phyloP scores from a whole-genome alignment of 768 basidiomycete species.

The Lactifluus rugatus region DNA sequence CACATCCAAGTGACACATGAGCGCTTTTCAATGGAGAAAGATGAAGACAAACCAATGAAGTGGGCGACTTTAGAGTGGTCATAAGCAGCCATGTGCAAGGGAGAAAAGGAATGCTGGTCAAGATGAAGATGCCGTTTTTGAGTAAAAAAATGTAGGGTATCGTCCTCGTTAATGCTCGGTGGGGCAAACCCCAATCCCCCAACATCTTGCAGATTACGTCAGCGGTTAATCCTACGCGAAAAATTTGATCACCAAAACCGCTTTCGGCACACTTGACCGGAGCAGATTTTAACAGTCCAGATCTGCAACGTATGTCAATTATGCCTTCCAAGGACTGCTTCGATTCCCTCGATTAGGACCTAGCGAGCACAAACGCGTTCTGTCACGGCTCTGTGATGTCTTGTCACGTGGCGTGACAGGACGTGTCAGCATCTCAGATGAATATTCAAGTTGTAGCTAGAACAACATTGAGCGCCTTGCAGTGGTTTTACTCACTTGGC shows the following conservation, averaged over 20 bases:
- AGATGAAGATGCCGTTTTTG: slow-evolving; percentile 4
- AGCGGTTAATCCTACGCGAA: neutral
- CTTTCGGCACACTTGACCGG: neutral
- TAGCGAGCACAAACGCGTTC: neutral
- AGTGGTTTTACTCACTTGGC: neutral
- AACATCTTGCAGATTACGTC: slow-evolving; percentile 17
- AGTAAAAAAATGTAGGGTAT: neutral
- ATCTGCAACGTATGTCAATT: neutral
- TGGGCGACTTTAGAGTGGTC: slow-evolving; percentile 55
- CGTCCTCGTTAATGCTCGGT: slow-evolving; percentile 12
- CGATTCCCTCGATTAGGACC: neutral
- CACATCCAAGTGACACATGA: slow-evolving; percentile 17
- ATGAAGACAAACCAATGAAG: slow-evolving; percentile 43
- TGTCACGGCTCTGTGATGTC: neutral
- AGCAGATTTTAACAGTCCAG: neutral
- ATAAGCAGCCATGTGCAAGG: slow-evolving; percentile 28
- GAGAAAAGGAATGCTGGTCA: neutral
- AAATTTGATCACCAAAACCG: neutral
- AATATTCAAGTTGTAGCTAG: no score
- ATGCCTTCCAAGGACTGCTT: neutral
- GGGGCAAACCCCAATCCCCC: slow-evolving; percentile 20
- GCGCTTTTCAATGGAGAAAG: slow-evolving; percentile 14
- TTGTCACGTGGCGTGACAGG: neutral
- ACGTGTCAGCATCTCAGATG: no score
- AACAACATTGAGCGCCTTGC: neutral